Evolutionary conservation across 2,329 filamentous ascomycete genomes (phyloP).

Genomic region (Aciculosporium take): DNA sequence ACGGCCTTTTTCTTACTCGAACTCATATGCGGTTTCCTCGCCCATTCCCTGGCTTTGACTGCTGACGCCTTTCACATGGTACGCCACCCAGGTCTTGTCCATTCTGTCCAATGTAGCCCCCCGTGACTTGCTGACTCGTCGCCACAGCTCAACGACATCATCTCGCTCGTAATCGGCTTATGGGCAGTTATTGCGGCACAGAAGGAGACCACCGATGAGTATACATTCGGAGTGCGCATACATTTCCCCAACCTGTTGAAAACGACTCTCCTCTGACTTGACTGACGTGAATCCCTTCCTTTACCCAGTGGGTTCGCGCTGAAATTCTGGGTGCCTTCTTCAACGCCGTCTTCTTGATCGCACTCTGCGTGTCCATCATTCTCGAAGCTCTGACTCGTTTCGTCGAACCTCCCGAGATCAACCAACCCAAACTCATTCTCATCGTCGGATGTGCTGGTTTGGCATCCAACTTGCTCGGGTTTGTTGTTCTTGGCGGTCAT

Average conservation of each 20-base stretch:
- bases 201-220: constrained; percentile 74
- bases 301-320: constrained; percentile 72
- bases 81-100: constrained; percentile 7
- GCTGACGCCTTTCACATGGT: constrained; percentile 99
- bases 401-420: constrained; percentile 77
- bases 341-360: constrained; percentile 95
- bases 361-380: constrained; percentile 89
- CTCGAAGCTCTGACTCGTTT: constrained; percentile 88
- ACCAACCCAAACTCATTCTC: constrained; percentile 72
- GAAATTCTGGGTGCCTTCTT: constrained; percentile 93
- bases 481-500: constrained; percentile 86
- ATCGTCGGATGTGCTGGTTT: constrained; percentile 80
- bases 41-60: constrained; percentile 83
- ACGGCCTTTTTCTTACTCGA: constrained; percentile 81
- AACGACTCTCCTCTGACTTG: background rate
- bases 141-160: constrained; percentile 78
- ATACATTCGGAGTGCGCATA: constrained; percentile 73
- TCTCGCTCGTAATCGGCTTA: constrained; percentile 79
- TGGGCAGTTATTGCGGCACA: constrained; percentile 91
- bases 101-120: no score
- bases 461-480: constrained; percentile 74
- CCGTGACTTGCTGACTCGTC: constrained; percentile 1
- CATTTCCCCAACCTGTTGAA: background rate
- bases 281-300: constrained; percentile 10
- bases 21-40: constrained; percentile 68